Percentiles rank a stretch among this genome's conserved stretches.
phyloP scores from a whole-genome alignment of 768 basidiomycete genomes.

The Boletus pseudopeckii region DNA sequence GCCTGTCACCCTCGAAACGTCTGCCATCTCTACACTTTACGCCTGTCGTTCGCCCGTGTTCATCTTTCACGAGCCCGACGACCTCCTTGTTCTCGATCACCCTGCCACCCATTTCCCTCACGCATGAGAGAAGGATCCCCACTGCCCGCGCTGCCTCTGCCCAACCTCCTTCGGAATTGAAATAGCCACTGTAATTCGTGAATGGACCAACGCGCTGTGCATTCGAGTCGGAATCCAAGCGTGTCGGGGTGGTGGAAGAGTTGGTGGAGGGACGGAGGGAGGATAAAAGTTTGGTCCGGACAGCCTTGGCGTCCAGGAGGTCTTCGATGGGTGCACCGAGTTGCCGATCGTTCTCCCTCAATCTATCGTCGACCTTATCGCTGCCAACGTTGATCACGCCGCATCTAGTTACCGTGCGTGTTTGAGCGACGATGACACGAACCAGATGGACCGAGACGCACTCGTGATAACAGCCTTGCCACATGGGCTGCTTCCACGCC shows the following conservation, averaged over 20 bases:
- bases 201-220: constrained; percentile 16
- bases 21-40: constrained; percentile 62
- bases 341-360: constrained; percentile 61
- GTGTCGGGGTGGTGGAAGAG: background rate
- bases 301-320: constrained; percentile 12
- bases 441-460: constrained; percentile 36
- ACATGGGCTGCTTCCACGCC: constrained; percentile 68
- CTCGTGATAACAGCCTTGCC: constrained; percentile 83
- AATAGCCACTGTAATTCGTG: constrained; percentile 46
- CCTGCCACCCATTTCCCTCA: constrained; percentile 56
- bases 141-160: constrained; percentile 72
- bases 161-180: constrained; percentile 84
- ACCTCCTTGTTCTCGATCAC: constrained; percentile 60
- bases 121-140: constrained; percentile 47
- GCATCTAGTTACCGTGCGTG: constrained; percentile 12
- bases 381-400: constrained; percentile 26
- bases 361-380: constrained; percentile 45
- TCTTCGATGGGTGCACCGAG: constrained; percentile 49
- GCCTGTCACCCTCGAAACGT: constrained; percentile 50
- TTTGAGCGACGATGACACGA: background rate
- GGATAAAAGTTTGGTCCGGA: constrained; percentile 18
- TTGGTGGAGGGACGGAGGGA: constrained; percentile 1
- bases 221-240: background rate
- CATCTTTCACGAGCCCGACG: constrained; percentile 40
- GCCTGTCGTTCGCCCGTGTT: constrained; percentile 46